Base-by-base conservation (phyloP, 805 yeast species). In the Maudiozyma turicensis region DNA sequence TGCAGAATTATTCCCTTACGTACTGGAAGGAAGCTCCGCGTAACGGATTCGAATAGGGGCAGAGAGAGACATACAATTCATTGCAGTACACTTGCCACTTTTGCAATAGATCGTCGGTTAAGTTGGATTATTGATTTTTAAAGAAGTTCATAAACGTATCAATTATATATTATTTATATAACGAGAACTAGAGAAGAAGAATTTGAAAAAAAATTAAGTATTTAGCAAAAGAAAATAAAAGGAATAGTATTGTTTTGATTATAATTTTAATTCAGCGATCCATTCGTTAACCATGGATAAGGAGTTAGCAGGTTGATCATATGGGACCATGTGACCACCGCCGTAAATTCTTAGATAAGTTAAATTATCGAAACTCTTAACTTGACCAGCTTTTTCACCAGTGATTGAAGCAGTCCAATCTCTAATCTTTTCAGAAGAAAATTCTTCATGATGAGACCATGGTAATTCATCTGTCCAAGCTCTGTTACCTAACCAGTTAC, bases 271-370 rank as follows among this genome's bases (percentile, higher is more conserved):
- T 63, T 85, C 84, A 31, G 93, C 95, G 41, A 87, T 69, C 97
- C 97, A 91, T 64, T 84, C 76, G 72, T 87, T 85, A 54, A 90
- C 77, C 89, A 90, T 82, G 49, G 79, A 88, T 54, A 84, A 73
- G 2, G 95, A 71, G 60, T 75, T 74, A 58, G 77, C 81, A 15
- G 96, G 95, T 71, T 85, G 91, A 69, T 90, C 90, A 60, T 71
- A 83, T 14, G 97, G 97, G 53, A 88, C 96, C 96, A 90, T 89
- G 70, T 91, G 97, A 30, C 97, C 97, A 47, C 95, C 97, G 54
- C 81, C 91, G 60, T 74, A 90, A 8, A 90, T 79, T 66, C 96
- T 78, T 66, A 87, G 73, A 72, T 84, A 91, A 4, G 95, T 85
- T 58, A 90, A 80, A 51, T 77, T 74, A 44, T 82, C 82, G 55